phyloP scores from a whole-genome alignment of 2,329 filamentous ascomycete species.

The Penicillium sp. region DNA sequence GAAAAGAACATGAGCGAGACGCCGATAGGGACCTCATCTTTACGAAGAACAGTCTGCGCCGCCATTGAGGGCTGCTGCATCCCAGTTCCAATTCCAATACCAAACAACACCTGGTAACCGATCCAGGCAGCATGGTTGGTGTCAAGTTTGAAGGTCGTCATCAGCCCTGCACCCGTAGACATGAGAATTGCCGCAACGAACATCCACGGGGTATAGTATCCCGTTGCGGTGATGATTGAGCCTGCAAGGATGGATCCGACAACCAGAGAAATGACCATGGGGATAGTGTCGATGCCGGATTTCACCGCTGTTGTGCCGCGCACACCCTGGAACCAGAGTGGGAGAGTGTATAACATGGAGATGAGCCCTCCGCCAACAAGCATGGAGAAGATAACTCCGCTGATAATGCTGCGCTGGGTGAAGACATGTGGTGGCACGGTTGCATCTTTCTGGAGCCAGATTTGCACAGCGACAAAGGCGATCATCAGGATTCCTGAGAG shows the following conservation, averaged over 20 bases:
- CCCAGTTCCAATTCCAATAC: constrained; percentile 18
- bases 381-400: constrained; percentile 32
- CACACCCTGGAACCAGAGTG: constrained; percentile 50
- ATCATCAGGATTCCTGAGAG: constrained; percentile 28
- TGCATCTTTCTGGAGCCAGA: constrained; percentile 48
- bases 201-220: constrained; percentile 44
- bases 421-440: constrained; percentile 51
- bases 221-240: constrained; percentile 30
- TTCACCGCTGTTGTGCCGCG: constrained; percentile 42
- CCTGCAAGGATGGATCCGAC: constrained; percentile 36
- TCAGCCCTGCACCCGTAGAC: constrained; percentile 17
- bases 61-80: constrained; percentile 20
- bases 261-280: constrained; percentile 39
- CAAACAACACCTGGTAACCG: constrained; percentile 22
- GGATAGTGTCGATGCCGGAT: constrained; percentile 45
- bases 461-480: constrained; percentile 46
- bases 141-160: constrained; percentile 17
- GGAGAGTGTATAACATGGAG: constrained; percentile 43
- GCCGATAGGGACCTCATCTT: constrained; percentile 18
- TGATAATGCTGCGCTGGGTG: constrained; percentile 43
- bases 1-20: constrained; percentile 20
- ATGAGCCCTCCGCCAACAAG: constrained; percentile 40
- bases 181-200: constrained; percentile 25
- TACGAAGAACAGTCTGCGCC: constrained; percentile 16
- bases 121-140: constrained; percentile 20